These are phyloP conservation scores for Pseudonectria buxi DNA, from an alignment of 2,329 filamentous ascomycete species.

Conservation along the genomic window DNA sequence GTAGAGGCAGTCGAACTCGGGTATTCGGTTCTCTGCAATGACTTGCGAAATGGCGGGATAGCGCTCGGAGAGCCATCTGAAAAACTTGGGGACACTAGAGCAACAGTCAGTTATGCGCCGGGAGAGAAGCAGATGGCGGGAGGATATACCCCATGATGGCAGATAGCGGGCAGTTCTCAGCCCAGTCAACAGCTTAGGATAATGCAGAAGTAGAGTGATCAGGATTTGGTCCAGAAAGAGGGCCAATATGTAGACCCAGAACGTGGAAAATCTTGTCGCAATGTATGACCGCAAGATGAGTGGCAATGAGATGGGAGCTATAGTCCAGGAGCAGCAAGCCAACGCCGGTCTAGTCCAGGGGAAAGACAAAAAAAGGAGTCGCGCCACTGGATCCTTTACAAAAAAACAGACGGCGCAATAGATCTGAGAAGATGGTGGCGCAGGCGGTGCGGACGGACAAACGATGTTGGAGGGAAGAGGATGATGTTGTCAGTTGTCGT, in stretches of 20 bases:
- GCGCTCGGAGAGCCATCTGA: constrained; percentile 98
- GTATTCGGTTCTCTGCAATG: constrained; percentile 97
- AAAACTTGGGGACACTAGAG: constrained; percentile 73
- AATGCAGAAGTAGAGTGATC: background rate
- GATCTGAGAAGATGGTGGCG: background rate
- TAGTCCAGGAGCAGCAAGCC: constrained; percentile 1
- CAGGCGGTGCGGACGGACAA: background rate
- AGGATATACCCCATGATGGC: constrained; percentile 25
- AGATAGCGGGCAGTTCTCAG: constrained; percentile 14
- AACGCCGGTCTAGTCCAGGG: background rate
- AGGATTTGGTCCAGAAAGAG: no score
- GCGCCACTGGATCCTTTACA: background rate
- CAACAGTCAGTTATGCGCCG: constrained; percentile 10
- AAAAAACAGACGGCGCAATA: background rate
- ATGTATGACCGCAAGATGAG: constrained; percentile 10
- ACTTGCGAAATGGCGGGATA: constrained; percentile 98
- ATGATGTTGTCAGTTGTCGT: background rate
- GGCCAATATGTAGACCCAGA: constrained; percentile 10
- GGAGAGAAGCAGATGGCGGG: constrained; percentile 3
- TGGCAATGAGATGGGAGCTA: constrained; percentile 8
- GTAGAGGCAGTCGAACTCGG: constrained; percentile 97
- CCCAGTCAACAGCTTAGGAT: constrained; percentile 11
- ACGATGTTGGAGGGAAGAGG: background rate
- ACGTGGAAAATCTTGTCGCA: constrained; percentile 15
- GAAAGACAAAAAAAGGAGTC: background rate